These are phyloP conservation scores for Pseudogymnoascus sp. DNA, from an alignment of 2,329 filamentous ascomycete species.

Conservation along the genomic window DNA sequence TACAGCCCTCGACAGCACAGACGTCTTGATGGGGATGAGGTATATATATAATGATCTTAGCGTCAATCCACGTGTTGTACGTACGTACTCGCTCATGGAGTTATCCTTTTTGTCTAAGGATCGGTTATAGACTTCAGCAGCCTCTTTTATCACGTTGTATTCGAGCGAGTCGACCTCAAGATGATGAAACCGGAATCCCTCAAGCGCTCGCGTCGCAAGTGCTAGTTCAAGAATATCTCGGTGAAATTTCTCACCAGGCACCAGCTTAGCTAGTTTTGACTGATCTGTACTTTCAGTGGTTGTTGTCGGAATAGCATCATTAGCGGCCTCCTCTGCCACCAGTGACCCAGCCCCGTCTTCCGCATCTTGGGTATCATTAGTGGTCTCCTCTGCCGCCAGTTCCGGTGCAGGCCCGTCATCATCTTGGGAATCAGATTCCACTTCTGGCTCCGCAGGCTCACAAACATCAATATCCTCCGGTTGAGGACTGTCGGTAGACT, in stretches of 20 bases:
- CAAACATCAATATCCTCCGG: conserved; percentile 30
- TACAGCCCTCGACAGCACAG: conserved; percentile 47
- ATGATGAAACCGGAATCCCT: neutral
- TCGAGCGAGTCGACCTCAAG: neutral
- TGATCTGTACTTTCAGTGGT: neutral
- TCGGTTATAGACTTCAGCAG: neutral
- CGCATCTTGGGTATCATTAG: too few relatives aligned
- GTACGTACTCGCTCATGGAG: conserved; percentile 45
- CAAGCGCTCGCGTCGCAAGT: neutral
- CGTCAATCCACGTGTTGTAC: conserved; percentile 49
- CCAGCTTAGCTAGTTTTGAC: neutral
- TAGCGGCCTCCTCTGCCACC: neutral
- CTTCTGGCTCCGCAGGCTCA: conserved; percentile 25
- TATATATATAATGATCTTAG: conserved; percentile 49
- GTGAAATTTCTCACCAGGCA: neutral
- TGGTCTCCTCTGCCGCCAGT: too few relatives aligned
- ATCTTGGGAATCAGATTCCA: neutral
- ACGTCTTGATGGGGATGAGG: conserved; percentile 53
- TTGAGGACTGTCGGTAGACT: conserved; percentile 17
- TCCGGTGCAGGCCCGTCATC: neutral
- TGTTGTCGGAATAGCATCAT: neutral
- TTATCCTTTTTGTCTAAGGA: neutral
- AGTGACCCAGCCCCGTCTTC: too few relatives aligned
- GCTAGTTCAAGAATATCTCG: neutral
- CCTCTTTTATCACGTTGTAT: neutral